Percentiles rank a stretch among this genome's conserved stretches.
Evolutionary conservation across 345 rosid species (phyloP).

Genomic region (Bruguiera sexangula): DNA sequence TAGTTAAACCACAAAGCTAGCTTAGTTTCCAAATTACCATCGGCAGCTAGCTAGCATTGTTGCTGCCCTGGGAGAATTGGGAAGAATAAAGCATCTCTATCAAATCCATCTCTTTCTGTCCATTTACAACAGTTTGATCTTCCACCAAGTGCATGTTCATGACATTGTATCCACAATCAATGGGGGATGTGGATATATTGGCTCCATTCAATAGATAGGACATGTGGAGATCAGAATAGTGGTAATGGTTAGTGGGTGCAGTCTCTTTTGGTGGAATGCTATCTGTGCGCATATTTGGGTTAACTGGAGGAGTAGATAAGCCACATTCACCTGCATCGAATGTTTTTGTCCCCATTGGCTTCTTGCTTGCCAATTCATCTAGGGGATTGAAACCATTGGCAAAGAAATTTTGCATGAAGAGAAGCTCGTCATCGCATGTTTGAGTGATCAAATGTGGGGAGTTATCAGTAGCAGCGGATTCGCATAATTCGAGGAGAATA

Average conservation of each 20-base stretch:
- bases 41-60: constrained; percentile 3
- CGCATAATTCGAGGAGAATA: constrained; percentile 40
- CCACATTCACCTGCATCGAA: constrained; percentile 5
- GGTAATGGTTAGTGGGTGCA: constrained; percentile 23
- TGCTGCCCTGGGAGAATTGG: constrained; percentile 33
- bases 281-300: constrained; percentile 6
- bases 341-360: background rate
- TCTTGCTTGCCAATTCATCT: constrained; percentile 18
- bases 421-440: constrained; percentile 60
- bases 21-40: background rate
- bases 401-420: constrained; percentile 63
- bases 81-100: constrained; percentile 86
- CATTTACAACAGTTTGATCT: constrained; percentile 30
- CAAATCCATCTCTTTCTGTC: constrained; percentile 78
- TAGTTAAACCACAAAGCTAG: background rate
- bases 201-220: constrained; percentile 58
- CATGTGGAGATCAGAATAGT: constrained; percentile 57
- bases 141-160: constrained; percentile 14
- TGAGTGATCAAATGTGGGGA: constrained; percentile 31
- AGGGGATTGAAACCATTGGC: constrained; percentile 23
- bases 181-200: constrained; percentile 13
- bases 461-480: constrained; percentile 20
- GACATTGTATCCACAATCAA: constrained; percentile 13
- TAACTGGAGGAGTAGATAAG: constrained; percentile 17
- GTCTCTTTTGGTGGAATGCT: background rate